phyloP scores from a whole-genome alignment of 2,329 filamentous ascomycete species.

The Arthrobotrys pseudoclavata region DNA sequence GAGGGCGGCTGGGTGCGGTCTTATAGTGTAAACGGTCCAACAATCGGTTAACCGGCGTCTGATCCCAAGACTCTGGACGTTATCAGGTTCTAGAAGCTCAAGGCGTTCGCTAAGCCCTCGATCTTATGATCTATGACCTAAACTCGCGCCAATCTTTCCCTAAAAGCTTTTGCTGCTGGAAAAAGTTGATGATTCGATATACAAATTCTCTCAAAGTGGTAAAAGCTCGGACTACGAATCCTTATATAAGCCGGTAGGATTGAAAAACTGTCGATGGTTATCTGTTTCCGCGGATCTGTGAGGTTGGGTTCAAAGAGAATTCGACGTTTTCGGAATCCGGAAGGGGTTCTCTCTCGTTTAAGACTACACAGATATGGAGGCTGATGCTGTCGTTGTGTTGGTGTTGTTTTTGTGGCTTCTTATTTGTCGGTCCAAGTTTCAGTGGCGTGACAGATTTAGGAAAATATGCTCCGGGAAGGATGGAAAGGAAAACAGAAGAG shows the following conservation, averaged over 20 bases:
- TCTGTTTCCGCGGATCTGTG: slow-evolving; percentile 53
- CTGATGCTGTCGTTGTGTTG: slow-evolving; percentile 37
- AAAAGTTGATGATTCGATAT: slow-evolving; percentile 23
- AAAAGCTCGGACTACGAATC: slow-evolving; percentile 43
- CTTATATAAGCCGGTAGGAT: slow-evolving; percentile 39
- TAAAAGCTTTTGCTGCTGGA: background rate
- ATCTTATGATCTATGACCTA: slow-evolving; percentile 25
- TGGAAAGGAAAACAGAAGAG: slow-evolving; percentile 31
- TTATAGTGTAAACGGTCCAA: slow-evolving; percentile 1
- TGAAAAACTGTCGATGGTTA: slow-evolving; percentile 1
- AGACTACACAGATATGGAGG: slow-evolving; percentile 22
- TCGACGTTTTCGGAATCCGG: slow-evolving; percentile 53
- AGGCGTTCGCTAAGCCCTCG: slow-evolving; percentile 12
- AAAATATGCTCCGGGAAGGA: slow-evolving; percentile 22
- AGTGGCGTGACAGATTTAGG: slow-evolving; percentile 45
- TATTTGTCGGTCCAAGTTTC: slow-evolving; percentile 19
- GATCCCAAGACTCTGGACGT: slow-evolving; percentile 11
- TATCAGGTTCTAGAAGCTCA: slow-evolving; percentile 39
- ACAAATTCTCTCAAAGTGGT: slow-evolving; percentile 35
- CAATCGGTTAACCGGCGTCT: slow-evolving; percentile 7
- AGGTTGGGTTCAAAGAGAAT: slow-evolving; percentile 31
- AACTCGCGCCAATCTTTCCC: slow-evolving; percentile 7
- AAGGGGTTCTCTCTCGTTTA: background rate
- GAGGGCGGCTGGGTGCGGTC: slow-evolving; percentile 19
- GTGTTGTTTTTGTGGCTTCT: slow-evolving; percentile 50